These are phyloP conservation scores for Verticillium zaregamsianum DNA, from an alignment of 2,329 filamentous ascomycete species.

Conservation along the genomic window DNA sequence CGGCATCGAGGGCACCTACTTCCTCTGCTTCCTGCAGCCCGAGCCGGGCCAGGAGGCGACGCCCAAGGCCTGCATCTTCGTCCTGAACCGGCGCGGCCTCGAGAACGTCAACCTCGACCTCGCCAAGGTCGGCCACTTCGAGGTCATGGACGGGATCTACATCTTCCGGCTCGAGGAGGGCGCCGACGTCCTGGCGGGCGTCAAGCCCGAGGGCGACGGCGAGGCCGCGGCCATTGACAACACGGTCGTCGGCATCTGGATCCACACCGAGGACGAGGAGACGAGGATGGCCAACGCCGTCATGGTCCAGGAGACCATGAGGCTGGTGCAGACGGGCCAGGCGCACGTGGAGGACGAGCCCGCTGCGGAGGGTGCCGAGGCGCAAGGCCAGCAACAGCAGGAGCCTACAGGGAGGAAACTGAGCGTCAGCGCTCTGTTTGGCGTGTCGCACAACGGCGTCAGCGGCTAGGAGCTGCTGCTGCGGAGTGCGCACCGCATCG, in stretches of 20 bases:
- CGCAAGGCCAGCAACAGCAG: slow-evolving; percentile 6
- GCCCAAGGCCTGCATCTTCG: slow-evolving; percentile 56
- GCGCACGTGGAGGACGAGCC: slow-evolving; percentile 7
- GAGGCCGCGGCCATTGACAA: slow-evolving; percentile 16
- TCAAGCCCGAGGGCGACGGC: slow-evolving; percentile 10
- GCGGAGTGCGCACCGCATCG: background rate
- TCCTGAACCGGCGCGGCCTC: slow-evolving; percentile 68
- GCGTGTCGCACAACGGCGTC: slow-evolving; percentile 19
- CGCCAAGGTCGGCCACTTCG: slow-evolving; percentile 56
- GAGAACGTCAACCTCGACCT: slow-evolving; percentile 68
- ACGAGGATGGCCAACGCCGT: slow-evolving; percentile 36
- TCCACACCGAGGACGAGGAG: slow-evolving; percentile 45
- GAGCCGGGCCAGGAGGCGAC: slow-evolving; percentile 21
- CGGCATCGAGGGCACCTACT: slow-evolving; percentile 81
- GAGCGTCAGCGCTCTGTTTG: slow-evolving; percentile 42
- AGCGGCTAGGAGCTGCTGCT: slow-evolving; percentile 10
- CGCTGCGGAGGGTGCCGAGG: background rate
- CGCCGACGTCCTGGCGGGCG: background rate
- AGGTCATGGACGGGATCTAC: slow-evolving; percentile 54
- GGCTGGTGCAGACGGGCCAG: slow-evolving; percentile 17
- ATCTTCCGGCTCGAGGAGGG: slow-evolving; percentile 41
- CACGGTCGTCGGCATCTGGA: slow-evolving; percentile 47
- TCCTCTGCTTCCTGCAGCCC: slow-evolving; percentile 67
- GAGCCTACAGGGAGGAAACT: slow-evolving; percentile 21
- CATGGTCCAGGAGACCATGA: slow-evolving; percentile 39